Conservation (phyloP, 495 filamentous ascomycete species). For the Cudoniella acicularis region DNA sequence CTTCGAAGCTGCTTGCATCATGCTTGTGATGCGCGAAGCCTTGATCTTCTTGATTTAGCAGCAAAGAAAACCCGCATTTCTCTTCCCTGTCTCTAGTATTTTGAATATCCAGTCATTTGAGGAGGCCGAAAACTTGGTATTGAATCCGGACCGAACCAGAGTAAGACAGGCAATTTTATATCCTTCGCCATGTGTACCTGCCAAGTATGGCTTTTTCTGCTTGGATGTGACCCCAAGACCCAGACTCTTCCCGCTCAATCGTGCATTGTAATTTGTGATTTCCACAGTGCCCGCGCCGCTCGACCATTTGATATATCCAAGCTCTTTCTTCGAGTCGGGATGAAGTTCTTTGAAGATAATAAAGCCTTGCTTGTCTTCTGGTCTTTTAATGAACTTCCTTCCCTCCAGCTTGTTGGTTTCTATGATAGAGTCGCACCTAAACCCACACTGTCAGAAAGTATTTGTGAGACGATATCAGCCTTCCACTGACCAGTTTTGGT, state of each 20-base stretch:
- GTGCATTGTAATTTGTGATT: background rate
- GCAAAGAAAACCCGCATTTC: too few species aligned
- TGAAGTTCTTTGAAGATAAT: background rate
- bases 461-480: background rate
- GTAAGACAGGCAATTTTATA: constrained; percentile 22
- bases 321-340: background rate
- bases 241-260: background rate
- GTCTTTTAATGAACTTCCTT: background rate
- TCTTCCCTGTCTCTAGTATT: too few species aligned
- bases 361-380: background rate
- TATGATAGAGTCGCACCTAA: constrained; percentile 3
- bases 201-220: constrained; percentile 10
- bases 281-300: background rate
- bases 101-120: too few species aligned
- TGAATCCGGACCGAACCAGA: constrained; percentile 14
- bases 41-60: too few species aligned
- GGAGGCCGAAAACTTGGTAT: background rate
- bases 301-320: constrained; percentile 19
- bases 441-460: background rate
- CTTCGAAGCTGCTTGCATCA: too few species aligned
- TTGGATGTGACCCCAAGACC: background rate
- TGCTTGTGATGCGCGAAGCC: too few species aligned
- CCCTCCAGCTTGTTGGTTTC: background rate
- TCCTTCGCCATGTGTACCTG: constrained; percentile 24
- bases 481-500: constrained; percentile 18